Conservation (phyloP, 805 yeast species). For the Wickerhamomyces alni region DNA sequence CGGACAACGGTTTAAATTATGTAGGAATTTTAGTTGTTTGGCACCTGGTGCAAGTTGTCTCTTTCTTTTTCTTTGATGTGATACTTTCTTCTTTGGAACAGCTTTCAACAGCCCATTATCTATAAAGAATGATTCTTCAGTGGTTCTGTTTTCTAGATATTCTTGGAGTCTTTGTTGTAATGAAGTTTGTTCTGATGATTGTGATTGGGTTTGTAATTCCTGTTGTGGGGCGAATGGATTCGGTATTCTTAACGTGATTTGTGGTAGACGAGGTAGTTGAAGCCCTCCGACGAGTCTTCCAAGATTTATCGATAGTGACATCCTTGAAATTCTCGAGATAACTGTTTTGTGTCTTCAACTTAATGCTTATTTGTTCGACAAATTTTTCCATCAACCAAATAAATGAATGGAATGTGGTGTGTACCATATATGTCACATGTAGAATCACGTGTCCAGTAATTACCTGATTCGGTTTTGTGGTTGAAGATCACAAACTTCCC, state of each 20-base stretch:
- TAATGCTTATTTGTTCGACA: background rate
- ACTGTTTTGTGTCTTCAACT: too few relatives aligned
- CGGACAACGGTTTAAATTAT: slow-evolving; percentile 84
- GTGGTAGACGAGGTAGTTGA: slow-evolving; percentile 20
- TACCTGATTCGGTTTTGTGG: too few relatives aligned
- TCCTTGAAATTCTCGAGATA: too few relatives aligned
- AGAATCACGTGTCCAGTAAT: too few relatives aligned
- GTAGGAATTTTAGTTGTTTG: slow-evolving; percentile 71
- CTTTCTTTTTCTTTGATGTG: slow-evolving; percentile 80
- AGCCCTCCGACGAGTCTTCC: slow-evolving; percentile 14
- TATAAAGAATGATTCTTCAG: slow-evolving; percentile 33
- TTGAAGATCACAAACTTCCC: background rate
- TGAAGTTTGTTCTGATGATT: slow-evolving; percentile 7
- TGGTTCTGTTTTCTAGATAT: slow-evolving; percentile 17
- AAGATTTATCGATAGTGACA: slow-evolving; percentile 18
- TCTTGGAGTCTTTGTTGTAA: slow-evolving; percentile 35
- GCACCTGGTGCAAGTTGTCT: slow-evolving; percentile 78
- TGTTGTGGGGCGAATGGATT: slow-evolving; percentile 10
- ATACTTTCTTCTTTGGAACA: slow-evolving; percentile 90
- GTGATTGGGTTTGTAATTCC: slow-evolving; percentile 1
- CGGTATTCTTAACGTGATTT: slow-evolving; percentile 20
- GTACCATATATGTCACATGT: too few relatives aligned
- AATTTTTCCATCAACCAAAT: background rate
- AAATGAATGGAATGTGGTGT: too few relatives aligned
- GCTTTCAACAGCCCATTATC: slow-evolving; percentile 78